Percentiles rank a stretch among this genome's conserved stretches.
phyloP scores from a whole-genome alignment of 768 basidiomycete genomes.

The Daedaleopsis nitida region DNA sequence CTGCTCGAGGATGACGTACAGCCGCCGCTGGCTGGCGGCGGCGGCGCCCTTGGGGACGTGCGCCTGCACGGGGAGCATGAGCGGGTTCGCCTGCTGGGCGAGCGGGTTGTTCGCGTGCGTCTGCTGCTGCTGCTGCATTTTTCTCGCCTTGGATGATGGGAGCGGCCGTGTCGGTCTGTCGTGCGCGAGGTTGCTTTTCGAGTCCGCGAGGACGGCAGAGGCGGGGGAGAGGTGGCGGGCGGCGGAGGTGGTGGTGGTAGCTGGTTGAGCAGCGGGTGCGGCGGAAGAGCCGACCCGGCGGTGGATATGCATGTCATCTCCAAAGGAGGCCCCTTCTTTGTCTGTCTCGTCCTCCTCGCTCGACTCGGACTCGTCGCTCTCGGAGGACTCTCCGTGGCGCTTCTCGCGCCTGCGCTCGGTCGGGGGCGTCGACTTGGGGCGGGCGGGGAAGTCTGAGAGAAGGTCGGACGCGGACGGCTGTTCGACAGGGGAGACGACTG shows the following conservation, averaged over 20 bases:
- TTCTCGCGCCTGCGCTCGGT: constrained; percentile 49
- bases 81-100: constrained; percentile 62
- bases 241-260: constrained; percentile 13
- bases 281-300: constrained; percentile 4
- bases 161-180: constrained; percentile 68
- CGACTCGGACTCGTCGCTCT: constrained; percentile 30
- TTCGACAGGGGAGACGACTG: constrained; percentile 22
- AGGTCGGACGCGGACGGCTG: constrained; percentile 23
- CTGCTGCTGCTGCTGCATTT: constrained; percentile 43
- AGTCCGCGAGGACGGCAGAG: constrained; percentile 24
- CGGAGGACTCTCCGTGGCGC: constrained; percentile 26
- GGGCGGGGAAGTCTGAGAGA: constrained; percentile 53
- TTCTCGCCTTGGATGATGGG: constrained; percentile 53
- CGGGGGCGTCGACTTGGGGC: constrained; percentile 74
- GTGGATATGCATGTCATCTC: constrained; percentile 25
- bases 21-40: constrained; percentile 54
- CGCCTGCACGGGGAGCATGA: constrained; percentile 82
- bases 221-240: constrained; percentile 13
- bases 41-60: constrained; percentile 64
- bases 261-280: constrained; percentile 10
- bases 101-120: constrained; percentile 46
- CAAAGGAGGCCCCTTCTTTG: constrained; percentile 10
- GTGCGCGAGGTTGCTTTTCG: constrained; percentile 16
- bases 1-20: constrained; percentile 91
- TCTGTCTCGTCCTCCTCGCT: constrained; percentile 23